A percentile compares a stretch with the other conserved stretches of the same genome.
These are phyloP conservation scores for Ceratobasidium sp. DNA, from an alignment of 1,284 basidiomycete genomes.

Conservation along the genomic window DNA sequence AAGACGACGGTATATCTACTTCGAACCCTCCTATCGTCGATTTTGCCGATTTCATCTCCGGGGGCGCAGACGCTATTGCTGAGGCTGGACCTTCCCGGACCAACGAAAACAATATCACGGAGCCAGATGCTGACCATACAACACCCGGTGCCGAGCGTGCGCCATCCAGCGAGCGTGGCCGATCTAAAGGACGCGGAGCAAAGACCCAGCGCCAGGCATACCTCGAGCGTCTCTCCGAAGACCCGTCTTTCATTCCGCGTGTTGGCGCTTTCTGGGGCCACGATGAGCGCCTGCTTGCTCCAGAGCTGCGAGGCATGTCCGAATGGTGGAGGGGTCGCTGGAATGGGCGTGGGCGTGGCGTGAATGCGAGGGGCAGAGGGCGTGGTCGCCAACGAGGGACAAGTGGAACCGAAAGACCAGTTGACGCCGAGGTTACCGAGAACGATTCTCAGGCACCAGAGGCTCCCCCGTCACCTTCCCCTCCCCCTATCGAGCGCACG, in stretches of 20 bases:
- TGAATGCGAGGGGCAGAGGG: slow-evolving; percentile 62
- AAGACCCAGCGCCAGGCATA: slow-evolving; percentile 70
- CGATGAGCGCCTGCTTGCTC: slow-evolving; percentile 81
- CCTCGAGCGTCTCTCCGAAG: slow-evolving; percentile 73
- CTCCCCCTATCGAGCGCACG: slow-evolving; percentile 62
- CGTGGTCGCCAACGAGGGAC: slow-evolving; percentile 55
- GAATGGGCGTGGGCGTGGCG: slow-evolving; percentile 69
- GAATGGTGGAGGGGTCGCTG: slow-evolving; percentile 82
- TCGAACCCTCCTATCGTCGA: slow-evolving; percentile 78
- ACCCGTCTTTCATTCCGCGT: slow-evolving; percentile 84
- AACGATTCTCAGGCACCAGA: background rate
- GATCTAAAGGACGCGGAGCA: slow-evolving; percentile 40
- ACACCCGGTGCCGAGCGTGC: slow-evolving; percentile 3
- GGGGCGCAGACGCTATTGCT: slow-evolving; percentile 47
- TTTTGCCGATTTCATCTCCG: slow-evolving; percentile 68
- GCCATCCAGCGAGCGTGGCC: slow-evolving; percentile 38
- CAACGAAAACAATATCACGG: slow-evolving; percentile 28
- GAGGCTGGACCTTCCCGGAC: slow-evolving; percentile 41
- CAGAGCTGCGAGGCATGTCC: slow-evolving; percentile 73
- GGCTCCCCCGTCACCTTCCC: slow-evolving; percentile 24
- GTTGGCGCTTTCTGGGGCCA: slow-evolving; percentile 92
- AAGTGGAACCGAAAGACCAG: slow-evolving; percentile 28
- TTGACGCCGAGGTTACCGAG: slow-evolving; percentile 10
- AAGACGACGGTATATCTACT: slow-evolving; percentile 65
- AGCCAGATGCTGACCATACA: slow-evolving; percentile 40